phyloP scores from a whole-genome alignment of 306 rosid genomes.

The Castanea crenata region DNA sequence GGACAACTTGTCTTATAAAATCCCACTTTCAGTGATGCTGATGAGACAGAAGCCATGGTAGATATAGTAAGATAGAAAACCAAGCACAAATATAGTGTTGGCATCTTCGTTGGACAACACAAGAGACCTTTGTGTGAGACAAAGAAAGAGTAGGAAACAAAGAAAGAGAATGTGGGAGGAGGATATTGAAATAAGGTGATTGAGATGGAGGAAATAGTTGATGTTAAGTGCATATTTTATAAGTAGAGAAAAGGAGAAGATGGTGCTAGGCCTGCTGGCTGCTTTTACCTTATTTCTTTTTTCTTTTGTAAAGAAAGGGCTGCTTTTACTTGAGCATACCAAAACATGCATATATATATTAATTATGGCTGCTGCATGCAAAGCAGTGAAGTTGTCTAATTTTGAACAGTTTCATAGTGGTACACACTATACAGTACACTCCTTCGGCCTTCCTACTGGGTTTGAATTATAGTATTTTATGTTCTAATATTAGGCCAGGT shows the following conservation, averaged over 20 bases:
- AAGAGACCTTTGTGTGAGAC: background rate
- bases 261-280: background rate
- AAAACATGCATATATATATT: background rate
- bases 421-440: too few species aligned
- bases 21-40: conserved; percentile 23
- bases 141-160: too few species aligned
- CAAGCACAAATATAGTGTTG: background rate
- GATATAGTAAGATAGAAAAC: conserved; percentile 8
- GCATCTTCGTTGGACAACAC: background rate
- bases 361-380: background rate
- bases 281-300: background rate
- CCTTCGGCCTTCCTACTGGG: rapidly evolving
- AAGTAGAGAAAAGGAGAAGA: background rate
- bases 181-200: background rate
- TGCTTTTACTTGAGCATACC: background rate
- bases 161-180: background rate
- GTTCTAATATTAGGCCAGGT: too few species aligned
- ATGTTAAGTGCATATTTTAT: background rate
- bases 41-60: conserved; percentile 3
- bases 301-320: too few species aligned
- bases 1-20: conserved; percentile 34
- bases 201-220: background rate
- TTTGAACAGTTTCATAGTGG: conserved; percentile 1
- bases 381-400: conserved; percentile 16
- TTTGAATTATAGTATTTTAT: too few species aligned